A percentile compares a stretch with the other conserved stretches of the same genome.
These are phyloP conservation scores for Parastagonospora nodorum DNA, from an alignment of 2,329 filamentous ascomycete species.

Conservation along the genomic window DNA sequence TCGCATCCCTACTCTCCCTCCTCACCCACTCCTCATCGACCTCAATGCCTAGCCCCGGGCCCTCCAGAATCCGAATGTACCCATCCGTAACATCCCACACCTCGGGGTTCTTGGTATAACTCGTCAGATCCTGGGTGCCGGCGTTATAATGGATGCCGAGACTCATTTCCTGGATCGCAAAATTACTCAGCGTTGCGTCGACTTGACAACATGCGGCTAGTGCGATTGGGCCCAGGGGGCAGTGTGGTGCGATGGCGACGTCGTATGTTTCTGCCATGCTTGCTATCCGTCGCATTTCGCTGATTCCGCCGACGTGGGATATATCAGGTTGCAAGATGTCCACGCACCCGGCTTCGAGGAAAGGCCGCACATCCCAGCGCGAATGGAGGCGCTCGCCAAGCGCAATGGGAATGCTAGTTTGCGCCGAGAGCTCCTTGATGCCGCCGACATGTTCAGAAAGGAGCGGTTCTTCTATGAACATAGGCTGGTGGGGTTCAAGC, in stretches of 20 bases:
- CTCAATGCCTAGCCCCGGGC: slow-evolving; percentile 70
- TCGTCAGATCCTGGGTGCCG: slow-evolving; percentile 52
- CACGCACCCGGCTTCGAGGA: slow-evolving; percentile 69
- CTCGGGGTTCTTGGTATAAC: slow-evolving; percentile 67
- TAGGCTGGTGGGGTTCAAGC: slow-evolving; percentile 68
- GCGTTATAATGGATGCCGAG: slow-evolving; percentile 79
- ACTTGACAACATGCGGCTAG: slow-evolving; percentile 74
- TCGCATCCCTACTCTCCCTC: slow-evolving; percentile 61
- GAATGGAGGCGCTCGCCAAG: slow-evolving; percentile 74
- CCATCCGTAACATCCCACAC: slow-evolving; percentile 71
- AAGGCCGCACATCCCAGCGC: slow-evolving; percentile 75
- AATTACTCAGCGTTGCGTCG: slow-evolving; percentile 62
- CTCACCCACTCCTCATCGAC: slow-evolving; percentile 70
- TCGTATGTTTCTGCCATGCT: slow-evolving; percentile 75
- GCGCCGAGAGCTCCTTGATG: slow-evolving; percentile 64
- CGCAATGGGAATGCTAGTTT: slow-evolving; percentile 69
- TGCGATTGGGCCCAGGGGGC: slow-evolving; percentile 73
- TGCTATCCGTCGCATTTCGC: slow-evolving; percentile 71
- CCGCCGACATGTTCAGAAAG: slow-evolving; percentile 71
- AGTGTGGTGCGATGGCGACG: slow-evolving; percentile 74
- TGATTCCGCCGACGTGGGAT: slow-evolving; percentile 73
- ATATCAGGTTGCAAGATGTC: slow-evolving; percentile 78
- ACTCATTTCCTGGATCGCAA: slow-evolving; percentile 79
- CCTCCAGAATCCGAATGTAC: slow-evolving; percentile 64
- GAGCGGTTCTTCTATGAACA: slow-evolving; percentile 79